Base-by-base conservation (phyloP, 2,329 filamentous ascomycete genomes). In the Fusarium beomiforme region DNA sequence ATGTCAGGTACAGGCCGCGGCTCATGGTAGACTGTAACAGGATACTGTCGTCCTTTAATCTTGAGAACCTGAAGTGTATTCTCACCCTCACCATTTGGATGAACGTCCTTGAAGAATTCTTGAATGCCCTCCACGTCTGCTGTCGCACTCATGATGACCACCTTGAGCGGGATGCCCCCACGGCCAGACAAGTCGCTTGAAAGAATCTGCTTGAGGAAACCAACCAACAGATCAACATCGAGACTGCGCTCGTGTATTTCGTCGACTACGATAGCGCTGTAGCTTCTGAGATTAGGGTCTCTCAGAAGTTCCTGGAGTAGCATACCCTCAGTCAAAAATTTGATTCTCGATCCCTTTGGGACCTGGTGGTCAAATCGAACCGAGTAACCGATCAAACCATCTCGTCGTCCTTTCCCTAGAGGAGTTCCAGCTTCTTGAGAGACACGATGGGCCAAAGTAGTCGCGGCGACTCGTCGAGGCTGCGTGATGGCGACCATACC, bases 121-220 rank as follows among this genome's bases (percentile, higher is more conserved):
- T 89, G 86, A 34, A 98, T 89, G 60, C 88, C 89, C 66, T 95
- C 91, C 63, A 97, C 90, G 79, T 98, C 93, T 39, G 94, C 93
- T 10, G 96, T 99, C 53, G 96, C 96, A 86, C 95, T 98, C 96
- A 99, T 99, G 78, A 98, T 89, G 36, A 97, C 89, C 6, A 98
- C 90, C 79, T 97, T 98, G 60, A 99, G 83, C 2, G 92, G 91
- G 33, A 92, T 83, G 8, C 92, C 92, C 11, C 91, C 90, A 8
- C 92, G 89, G 10, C 90, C 90, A 46, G 88, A 85, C 39, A 88
- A 87, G 59, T 90, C 85, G 5, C 87, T 85, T 2, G 85, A 84
- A 2, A 96, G 83, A 49, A 98, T 88, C 67, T 92, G 91, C 77
- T 93, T 93, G 68, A 99, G 79, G 71, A 99, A 98, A 0, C 96